Evolutionary conservation across 208 protist genomes (phyloP).

Genomic region (Borovskyia barvae): DNA sequence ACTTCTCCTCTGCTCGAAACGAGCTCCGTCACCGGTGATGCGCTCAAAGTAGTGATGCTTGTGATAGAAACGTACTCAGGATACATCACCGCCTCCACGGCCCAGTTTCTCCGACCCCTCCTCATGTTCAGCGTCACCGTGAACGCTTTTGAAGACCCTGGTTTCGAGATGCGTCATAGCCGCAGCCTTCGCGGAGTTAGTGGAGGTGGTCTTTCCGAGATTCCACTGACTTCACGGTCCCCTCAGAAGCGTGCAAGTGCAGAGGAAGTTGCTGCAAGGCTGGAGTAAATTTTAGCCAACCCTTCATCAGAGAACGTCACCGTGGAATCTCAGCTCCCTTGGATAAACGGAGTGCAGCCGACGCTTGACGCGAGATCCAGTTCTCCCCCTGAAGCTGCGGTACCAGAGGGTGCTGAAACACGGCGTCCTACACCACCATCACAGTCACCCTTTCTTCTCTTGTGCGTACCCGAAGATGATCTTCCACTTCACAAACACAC

Average conservation of each 20-base stretch:
- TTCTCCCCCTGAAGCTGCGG: background rate
- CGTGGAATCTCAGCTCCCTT: background rate
- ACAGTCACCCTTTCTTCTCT: background rate
- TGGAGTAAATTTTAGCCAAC: slow-evolving; percentile 4
- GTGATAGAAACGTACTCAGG: slow-evolving; percentile 13
- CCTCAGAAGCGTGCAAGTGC: background rate
- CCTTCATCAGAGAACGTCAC: slow-evolving; percentile 1
- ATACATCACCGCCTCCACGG: slow-evolving; percentile 21
- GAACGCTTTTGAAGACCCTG: slow-evolving; percentile 3
- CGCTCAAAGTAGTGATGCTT: slow-evolving; percentile 6
- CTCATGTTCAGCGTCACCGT: slow-evolving; percentile 15
- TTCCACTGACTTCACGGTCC: too few species aligned
- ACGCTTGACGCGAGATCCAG: background rate
- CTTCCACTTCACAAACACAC: slow-evolving; percentile 7
- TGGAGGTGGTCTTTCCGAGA: too few species aligned
- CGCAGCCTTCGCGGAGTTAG: too few species aligned
- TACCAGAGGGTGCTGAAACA: background rate
- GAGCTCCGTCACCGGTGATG: background rate
- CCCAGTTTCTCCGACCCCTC: slow-evolving; percentile 3
- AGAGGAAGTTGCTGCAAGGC: slow-evolving; percentile 1
- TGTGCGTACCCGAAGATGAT: slow-evolving; percentile 4
- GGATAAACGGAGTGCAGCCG: background rate
- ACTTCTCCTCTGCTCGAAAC: too few species aligned
- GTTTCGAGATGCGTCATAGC: too few species aligned
- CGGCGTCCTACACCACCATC: background rate